Evolutionary conservation across 192 early-diverging fungal genomes (phyloP), one percentile per base, ranked within the genome.

Genomic region (Rhizophagus clarus): DNA sequence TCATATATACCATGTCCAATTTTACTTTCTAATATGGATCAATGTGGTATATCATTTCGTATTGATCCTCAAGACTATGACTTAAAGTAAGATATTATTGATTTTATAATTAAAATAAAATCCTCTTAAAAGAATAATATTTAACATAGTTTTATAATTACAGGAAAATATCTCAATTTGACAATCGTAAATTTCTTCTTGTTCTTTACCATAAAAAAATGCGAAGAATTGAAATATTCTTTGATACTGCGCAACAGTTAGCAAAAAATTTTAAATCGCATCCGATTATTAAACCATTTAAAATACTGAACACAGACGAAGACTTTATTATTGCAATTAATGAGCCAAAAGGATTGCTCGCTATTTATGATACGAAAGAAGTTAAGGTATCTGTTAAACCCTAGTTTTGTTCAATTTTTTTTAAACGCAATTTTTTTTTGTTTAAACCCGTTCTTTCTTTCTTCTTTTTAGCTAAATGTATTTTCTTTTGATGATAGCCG

Each of bases 271-370:
- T 72, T 28, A 8, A 72, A 20, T n/a, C 51, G 20, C 3, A 5
- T 3, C 20, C 12, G 42, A 17, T 0, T 40, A 8, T 37, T 26
- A 49, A 45, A 49, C 26, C 47, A 49, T 28, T 49, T 14, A 72
- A 29, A 26, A 56, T 15, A 20, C 20, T 49, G 45, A 15, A 0
- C 29, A 3, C 24, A 17, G 42, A 29, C 5, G 34, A 20, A 29
- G 31, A 72, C 31, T 72, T 45, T 29, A 15, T 51, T 9, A 49
- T 56, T 29, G 42, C 75, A 29, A 10, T 77, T 49, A 77, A 77
- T 67, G 45, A 67, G 7, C 28, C 76, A 14, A 77, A 45, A 67
- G n/a, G 26, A 5, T 40, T 81, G 26, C 76, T 76, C 56, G 80
- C 74, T 2, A 66, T 74, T 10, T 64, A 81, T 66, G 15, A 77